phyloP scores from a whole-genome alignment of 225 moss, liverwort and hornwort genomes.

The Neckera pumila region DNA sequence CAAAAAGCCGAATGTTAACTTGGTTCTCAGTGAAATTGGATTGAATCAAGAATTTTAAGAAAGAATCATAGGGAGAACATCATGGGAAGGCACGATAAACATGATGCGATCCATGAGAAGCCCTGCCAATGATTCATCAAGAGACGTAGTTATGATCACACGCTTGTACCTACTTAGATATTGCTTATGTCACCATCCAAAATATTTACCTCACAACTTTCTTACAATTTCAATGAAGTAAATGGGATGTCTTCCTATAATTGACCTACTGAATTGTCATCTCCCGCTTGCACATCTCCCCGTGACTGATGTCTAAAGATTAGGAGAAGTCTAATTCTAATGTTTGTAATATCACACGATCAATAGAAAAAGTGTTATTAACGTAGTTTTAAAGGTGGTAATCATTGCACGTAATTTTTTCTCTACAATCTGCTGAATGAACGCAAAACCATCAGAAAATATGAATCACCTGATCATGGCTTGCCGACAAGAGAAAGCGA shows the following conservation, averaged over 20 bases:
- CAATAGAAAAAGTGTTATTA: not conserved
- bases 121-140: not conserved
- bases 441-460: not conserved
- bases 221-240: not conserved
- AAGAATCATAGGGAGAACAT: not conserved
- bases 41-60: not conserved
- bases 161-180: not conserved
- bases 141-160: not conserved
- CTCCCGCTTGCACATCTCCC: not conserved
- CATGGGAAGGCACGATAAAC: not conserved
- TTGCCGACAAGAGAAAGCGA: constrained; percentile 79
- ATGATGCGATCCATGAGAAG: not conserved
- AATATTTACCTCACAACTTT: not conserved
- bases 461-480: constrained; percentile 75
- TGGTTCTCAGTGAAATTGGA: not conserved
- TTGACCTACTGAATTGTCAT: not conserved
- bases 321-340: not conserved
- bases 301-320: not conserved
- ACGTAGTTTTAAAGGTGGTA: not conserved
- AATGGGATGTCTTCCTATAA: not conserved
- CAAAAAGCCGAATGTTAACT: not conserved
- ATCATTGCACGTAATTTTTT: not conserved
- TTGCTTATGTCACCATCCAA: not conserved
- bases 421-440: not conserved
- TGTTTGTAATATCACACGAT: not conserved